Evolutionary conservation across 148 eudicot species (phyloP), one percentile per base, ranked within the genome.

Genomic region (Dysphania ambrosioides): DNA sequence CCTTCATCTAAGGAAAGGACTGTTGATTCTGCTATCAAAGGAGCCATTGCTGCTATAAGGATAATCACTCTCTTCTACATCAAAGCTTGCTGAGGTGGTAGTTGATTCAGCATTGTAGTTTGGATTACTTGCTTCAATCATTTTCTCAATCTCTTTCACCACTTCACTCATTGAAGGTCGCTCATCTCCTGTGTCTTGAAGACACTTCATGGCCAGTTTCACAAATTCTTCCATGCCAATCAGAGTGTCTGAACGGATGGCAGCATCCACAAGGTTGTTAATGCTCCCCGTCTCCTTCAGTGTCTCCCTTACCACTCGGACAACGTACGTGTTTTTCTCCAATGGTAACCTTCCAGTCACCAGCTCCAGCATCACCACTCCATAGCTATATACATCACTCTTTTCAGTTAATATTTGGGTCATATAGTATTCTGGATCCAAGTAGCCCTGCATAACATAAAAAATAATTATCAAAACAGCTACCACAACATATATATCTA

Each of bases 381-480:
- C 88, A 21, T 78, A 89, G 73, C 93, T 85, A 34, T 89, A 89
- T 6, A 87, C 86, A 41, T 87, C 93, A 51, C 88, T 90, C 81
- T 87, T 87, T 75, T 88, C 93, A 0, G 89, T 88, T 55, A 88
- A 29, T 31, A 81, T 78, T 15, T 86, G 78, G n/a, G 88, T 86
- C 88, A 82, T 83, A 84, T 87, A 87, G 74, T 89, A 89, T 72
- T 89, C 93, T 34, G 90, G 93, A 82, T 89, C 93, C 85, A 89
- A 40, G 81, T 89, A 89, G 1, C 93, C 93, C 90, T 89, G 72
- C 77, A 61, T 16, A 12, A 66, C 58, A 76, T 49, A 27, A 79
- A 38, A 66, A 19, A 40, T 31, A 47, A 47, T 47, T 4, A 47
- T 16, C 53, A 47, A 47, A 47, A 47, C 53, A 16, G 16, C 53